A percentile compares a stretch with the other conserved stretches of the same genome.
Conservation (phyloP, 2,329 filamentous ascomycete species). For the Albophoma yamanashiensis region DNA sequence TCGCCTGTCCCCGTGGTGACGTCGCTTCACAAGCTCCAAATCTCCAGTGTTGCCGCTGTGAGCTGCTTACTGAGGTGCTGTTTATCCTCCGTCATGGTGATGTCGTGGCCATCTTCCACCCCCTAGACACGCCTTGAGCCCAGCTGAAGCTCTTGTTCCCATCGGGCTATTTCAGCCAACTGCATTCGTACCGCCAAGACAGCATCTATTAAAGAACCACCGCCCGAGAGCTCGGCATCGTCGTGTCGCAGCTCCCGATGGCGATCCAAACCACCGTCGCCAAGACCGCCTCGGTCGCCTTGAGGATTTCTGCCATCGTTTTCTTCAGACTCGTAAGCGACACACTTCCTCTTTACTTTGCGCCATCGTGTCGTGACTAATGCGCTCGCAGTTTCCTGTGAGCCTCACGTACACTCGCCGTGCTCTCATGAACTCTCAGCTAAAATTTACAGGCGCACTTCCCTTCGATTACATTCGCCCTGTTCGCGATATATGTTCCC, state of each 20-base stretch:
- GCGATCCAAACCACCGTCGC: slow-evolving; percentile 17
- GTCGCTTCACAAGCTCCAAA: neutral
- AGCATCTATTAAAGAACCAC: neutral
- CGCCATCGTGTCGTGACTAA: slow-evolving; percentile 4
- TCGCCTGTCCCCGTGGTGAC: neutral
- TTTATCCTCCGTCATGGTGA: neutral
- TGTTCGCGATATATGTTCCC: slow-evolving; percentile 56
- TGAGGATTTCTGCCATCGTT: slow-evolving; percentile 24
- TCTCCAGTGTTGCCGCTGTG: neutral
- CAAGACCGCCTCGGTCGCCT: slow-evolving; percentile 22
- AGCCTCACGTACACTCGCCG: slow-evolving; percentile 6
- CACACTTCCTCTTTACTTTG: neutral
- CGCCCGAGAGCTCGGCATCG: no score
- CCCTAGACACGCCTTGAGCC: neutral
- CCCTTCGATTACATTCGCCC: slow-evolving; percentile 45
- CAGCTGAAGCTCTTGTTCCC: neutral
- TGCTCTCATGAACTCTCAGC: neutral
- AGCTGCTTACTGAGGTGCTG: neutral
- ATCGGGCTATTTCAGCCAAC: neutral
- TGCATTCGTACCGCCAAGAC: neutral
- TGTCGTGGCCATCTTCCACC: neutral
- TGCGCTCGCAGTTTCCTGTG: slow-evolving; percentile 22
- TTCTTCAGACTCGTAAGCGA: slow-evolving; percentile 26
- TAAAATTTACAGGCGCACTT: slow-evolving; percentile 22
- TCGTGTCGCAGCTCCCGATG: slow-evolving; percentile 1